Evolutionary conservation across 2,329 filamentous ascomycete species (phyloP).

Genomic region (Cladosporium velox): DNA sequence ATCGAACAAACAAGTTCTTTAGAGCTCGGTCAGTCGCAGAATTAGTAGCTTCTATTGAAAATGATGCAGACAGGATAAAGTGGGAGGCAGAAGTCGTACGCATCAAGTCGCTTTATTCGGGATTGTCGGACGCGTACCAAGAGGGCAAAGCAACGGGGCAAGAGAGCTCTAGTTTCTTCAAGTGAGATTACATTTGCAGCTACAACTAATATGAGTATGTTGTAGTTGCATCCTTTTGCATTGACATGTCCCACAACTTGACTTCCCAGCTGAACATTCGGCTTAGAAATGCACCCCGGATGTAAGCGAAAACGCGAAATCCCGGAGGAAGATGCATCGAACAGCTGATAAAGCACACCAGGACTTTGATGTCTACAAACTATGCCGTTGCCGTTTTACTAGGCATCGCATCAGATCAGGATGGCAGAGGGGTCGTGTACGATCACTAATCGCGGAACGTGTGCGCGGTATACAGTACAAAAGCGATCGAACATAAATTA

Average conservation of each 20-base stretch:
- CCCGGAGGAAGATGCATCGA: not conserved
- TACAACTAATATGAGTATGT: not conserved
- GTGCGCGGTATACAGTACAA: not conserved
- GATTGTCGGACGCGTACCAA: not conserved
- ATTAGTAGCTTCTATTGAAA: not conserved
- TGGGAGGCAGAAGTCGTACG: not conserved
- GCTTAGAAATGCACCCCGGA: constrained; percentile 3
- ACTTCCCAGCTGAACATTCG: not conserved
- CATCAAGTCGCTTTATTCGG: not conserved
- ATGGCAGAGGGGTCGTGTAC: not conserved
- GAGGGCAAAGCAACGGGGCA: not conserved
- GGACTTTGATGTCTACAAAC: not conserved
- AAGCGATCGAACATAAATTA: not conserved
- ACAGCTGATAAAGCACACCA: not conserved
- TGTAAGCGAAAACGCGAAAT: not conserved
- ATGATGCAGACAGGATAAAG: not conserved
- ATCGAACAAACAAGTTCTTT: not conserved
- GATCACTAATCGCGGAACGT: not conserved
- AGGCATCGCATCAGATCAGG: not conserved
- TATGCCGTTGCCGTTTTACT: not conserved
- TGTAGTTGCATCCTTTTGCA: not conserved
- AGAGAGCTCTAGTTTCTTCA: not conserved
- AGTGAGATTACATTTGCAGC: not conserved
- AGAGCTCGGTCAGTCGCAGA: not conserved
- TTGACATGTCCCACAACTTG: not conserved